Evolutionary conservation across 495 filamentous ascomycete genomes (phyloP), one percentile per base, ranked within the genome.

Genomic region (Trypethelium eluteriae): DNA sequence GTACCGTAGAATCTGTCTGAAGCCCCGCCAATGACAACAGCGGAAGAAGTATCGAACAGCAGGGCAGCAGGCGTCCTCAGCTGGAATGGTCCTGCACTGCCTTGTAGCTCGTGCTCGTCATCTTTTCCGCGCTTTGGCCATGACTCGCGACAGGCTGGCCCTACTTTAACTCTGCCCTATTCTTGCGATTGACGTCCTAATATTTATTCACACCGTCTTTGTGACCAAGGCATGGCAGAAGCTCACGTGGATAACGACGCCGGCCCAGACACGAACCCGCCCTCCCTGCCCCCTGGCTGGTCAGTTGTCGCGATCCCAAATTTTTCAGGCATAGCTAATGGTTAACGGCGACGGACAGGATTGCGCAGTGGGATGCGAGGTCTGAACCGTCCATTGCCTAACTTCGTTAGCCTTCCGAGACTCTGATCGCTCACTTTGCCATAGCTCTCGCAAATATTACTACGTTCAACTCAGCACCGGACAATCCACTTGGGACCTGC

Each of bases 391-490:
- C 57, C 61, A 32, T 67, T 7, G 36, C 47, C 38, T 11, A 16
- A 16, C 18, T 32, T n/a, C 38, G 7, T 39, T 25, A 39, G 35
- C 3, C 38, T 34, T 41, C 62, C 25, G 25, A 38, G n/a, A 38
- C 36, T 32, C 12, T 34, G 18, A 36, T 62, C 59, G 4, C 25
- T 44, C 50, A 36, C 56, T 16, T 39, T 25, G 5, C 36, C 38
- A 56, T 38, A 74, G 72, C 69, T 74, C 72, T 32, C 62, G 72
- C 10, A 74, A 74, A 41, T 74, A 74, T 64, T 74, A 74, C 70
- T 74, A 73, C 70, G 77, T 79, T 34, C 74, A 77, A 67, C 76
- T 78, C 59, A 73, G 70, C 69, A 79, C 76, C 49, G 75, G 77
- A 46, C 70, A 72, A n/a, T 76, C 75, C 6, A 76, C 75, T 36